Evolutionary conservation across 805 yeast species (phyloP).

Genomic region (Candida broadrunensis): DNA sequence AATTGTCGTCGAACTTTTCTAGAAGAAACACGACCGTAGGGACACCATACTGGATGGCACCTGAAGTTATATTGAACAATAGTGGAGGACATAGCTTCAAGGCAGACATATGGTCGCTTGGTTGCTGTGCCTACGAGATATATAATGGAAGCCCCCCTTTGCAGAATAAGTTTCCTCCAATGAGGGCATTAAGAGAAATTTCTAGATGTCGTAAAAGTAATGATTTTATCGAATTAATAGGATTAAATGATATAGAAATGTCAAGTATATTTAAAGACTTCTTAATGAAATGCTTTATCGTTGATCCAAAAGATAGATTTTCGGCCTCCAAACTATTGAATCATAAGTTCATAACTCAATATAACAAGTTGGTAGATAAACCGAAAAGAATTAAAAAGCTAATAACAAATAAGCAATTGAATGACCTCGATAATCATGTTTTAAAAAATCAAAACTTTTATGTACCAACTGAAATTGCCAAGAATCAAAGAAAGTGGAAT

Average conservation of each 20-base stretch:
- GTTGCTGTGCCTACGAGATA: constrained; percentile 73
- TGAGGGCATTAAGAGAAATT: constrained; percentile 42
- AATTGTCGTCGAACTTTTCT: constrained; percentile 39
- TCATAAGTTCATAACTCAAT: constrained; percentile 29
- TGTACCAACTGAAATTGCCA: constrained; percentile 33
- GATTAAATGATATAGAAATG: constrained; percentile 18
- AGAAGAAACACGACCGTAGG: constrained; percentile 48
- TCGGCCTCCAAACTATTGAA: constrained; percentile 30
- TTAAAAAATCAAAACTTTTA: constrained; percentile 28
- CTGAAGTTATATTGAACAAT: constrained; percentile 55
- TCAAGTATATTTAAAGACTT: constrained; percentile 27
- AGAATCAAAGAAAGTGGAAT: constrained; percentile 32
- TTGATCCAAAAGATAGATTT: constrained; percentile 28
- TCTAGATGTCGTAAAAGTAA: constrained; percentile 25
- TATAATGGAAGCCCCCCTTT: constrained; percentile 74
- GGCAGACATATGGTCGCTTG: constrained; percentile 80
- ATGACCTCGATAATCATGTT: constrained; percentile 39
- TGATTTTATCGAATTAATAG: constrained; percentile 31
- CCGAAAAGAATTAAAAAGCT: constrained; percentile 22
- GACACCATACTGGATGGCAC: constrained; percentile 67
- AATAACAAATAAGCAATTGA: constrained; percentile 31
- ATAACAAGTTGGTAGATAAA: constrained; percentile 8
- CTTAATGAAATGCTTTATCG: constrained; percentile 28
- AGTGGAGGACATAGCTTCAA: constrained; percentile 54
- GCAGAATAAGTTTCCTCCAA: constrained; percentile 36